Conservation (phyloP, 164 flowering plant genomes). For the Vitis rotundifolia region DNA sequence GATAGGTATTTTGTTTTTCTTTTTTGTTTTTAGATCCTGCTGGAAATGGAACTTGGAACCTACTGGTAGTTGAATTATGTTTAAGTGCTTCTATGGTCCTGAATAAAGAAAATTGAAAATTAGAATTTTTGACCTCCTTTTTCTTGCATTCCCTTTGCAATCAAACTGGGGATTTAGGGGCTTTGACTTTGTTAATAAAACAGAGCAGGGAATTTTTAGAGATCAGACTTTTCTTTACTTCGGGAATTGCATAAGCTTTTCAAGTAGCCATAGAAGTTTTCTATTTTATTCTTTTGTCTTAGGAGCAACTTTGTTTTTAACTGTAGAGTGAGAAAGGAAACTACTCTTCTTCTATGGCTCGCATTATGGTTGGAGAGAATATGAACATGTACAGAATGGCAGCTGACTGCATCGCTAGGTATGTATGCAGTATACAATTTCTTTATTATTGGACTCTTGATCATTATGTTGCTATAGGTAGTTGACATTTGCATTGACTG, state of each 20-base stretch:
- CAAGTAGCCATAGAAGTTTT: background rate
- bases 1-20: too few relatives aligned
- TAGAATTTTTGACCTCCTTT: too few relatives aligned
- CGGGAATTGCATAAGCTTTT: background rate
- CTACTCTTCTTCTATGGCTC: conserved; percentile 9
- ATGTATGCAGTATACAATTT: background rate
- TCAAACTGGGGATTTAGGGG: too few relatives aligned
- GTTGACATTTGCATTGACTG: background rate
- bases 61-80: too few relatives aligned
- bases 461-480: background rate
- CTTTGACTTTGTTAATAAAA: too few relatives aligned
- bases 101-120: too few relatives aligned
- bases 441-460: background rate
- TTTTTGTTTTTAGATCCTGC: too few relatives aligned
- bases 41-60: too few relatives aligned
- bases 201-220: too few relatives aligned
- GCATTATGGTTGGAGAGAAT: conserved; percentile 2
- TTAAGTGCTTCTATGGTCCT: too few relatives aligned
- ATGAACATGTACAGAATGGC: conserved; percentile 21
- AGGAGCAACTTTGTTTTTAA: conserved; percentile 8
- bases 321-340: conserved; percentile 11
- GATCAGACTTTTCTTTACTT: background rate
- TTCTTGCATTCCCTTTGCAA: too few relatives aligned
- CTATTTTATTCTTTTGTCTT: background rate
- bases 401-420: conserved; percentile 14